These are phyloP conservation scores for Fusarium sp. DNA, from an alignment of 2,329 filamentous ascomycete genomes.

Conservation along the genomic window DNA sequence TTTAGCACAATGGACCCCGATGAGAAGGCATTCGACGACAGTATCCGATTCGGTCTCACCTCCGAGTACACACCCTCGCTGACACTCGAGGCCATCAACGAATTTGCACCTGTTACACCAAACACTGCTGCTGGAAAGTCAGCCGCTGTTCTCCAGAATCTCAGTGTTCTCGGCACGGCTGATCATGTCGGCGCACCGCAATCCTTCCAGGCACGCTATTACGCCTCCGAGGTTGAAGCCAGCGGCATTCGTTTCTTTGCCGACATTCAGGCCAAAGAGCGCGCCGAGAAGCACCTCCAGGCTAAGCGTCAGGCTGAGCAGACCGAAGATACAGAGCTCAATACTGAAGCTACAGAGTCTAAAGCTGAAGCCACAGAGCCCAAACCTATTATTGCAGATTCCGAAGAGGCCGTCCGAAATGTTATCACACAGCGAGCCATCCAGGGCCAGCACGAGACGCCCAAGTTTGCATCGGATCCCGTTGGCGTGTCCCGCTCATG, in stretches of 20 bases:
- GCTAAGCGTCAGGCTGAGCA: slow-evolving; percentile 36
- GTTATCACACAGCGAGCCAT: slow-evolving; percentile 49
- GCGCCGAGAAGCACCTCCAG: slow-evolving; percentile 47
- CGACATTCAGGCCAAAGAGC: slow-evolving; percentile 40
- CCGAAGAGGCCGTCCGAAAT: slow-evolving; percentile 48
- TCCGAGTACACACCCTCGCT: slow-evolving; percentile 48
- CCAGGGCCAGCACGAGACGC: slow-evolving; percentile 50
- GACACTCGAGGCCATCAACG: slow-evolving; percentile 45
- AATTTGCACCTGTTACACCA: slow-evolving; percentile 46
- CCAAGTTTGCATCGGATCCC: slow-evolving; percentile 48
- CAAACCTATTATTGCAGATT: slow-evolving; percentile 45
- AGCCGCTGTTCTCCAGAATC: slow-evolving; percentile 50
- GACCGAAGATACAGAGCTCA: slow-evolving; percentile 31
- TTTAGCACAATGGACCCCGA: slow-evolving; percentile 45
- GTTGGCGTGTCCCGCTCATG: slow-evolving; percentile 49
- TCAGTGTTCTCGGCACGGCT: slow-evolving; percentile 49
- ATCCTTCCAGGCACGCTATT: slow-evolving; percentile 44
- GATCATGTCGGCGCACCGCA: slow-evolving; percentile 48
- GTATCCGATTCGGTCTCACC: slow-evolving; percentile 49
- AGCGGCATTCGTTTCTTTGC: slow-evolving; percentile 43
- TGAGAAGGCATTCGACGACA: slow-evolving; percentile 49
- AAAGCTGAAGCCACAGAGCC: slow-evolving; percentile 30
- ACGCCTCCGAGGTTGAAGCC: slow-evolving; percentile 46
- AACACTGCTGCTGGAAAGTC: slow-evolving; percentile 42
- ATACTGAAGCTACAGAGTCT: slow-evolving; percentile 25